These are phyloP conservation scores for Xylariaceae sp. DNA, from an alignment of 2,329 filamentous ascomycete species.

Conservation along the genomic window DNA sequence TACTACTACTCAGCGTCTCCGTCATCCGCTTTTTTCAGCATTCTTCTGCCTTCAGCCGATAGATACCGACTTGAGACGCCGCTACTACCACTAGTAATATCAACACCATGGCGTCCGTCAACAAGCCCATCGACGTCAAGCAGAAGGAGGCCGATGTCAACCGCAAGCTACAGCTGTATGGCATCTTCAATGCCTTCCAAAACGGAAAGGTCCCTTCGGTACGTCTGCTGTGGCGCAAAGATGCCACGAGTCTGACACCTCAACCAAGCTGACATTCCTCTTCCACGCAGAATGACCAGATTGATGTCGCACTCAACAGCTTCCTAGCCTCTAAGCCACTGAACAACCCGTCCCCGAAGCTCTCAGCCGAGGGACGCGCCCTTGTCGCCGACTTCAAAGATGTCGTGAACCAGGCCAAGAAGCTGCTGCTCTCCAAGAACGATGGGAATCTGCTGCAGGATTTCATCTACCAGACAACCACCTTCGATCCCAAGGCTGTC, in stretches of 20 bases:
- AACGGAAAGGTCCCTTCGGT: constrained; percentile 86
- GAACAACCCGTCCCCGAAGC: constrained; percentile 60
- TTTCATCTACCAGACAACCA: constrained; percentile 89
- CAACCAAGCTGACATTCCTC: neutral
- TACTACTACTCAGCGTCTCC: neutral
- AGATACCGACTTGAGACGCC: neutral
- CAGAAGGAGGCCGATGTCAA: constrained; percentile 82
- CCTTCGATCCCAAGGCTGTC: constrained; percentile 59
- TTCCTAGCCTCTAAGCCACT: constrained; percentile 67
- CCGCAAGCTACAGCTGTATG: constrained; percentile 89
- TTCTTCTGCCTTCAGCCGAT: neutral
- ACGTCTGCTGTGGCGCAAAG: too few relatives aligned
- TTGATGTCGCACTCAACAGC: constrained; percentile 89
- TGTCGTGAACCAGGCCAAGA: constrained; percentile 73
- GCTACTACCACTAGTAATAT: neutral
- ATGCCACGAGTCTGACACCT: too few relatives aligned
- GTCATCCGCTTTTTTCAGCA: neutral
- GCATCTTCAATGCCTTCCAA: constrained; percentile 78
- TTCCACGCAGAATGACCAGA: constrained; percentile 70
- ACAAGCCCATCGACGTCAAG: constrained; percentile 65
- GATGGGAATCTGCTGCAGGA: constrained; percentile 90
- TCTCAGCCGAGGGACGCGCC: constrained; percentile 75
- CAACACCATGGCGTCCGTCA: constrained; percentile 47
- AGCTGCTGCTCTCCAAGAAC: constrained; percentile 85
- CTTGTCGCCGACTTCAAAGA: constrained; percentile 70